A percentile compares a stretch with the other conserved stretches of the same genome.
Conservation (phyloP, 2,329 filamentous ascomycete species). For the Septoria linicola region DNA sequence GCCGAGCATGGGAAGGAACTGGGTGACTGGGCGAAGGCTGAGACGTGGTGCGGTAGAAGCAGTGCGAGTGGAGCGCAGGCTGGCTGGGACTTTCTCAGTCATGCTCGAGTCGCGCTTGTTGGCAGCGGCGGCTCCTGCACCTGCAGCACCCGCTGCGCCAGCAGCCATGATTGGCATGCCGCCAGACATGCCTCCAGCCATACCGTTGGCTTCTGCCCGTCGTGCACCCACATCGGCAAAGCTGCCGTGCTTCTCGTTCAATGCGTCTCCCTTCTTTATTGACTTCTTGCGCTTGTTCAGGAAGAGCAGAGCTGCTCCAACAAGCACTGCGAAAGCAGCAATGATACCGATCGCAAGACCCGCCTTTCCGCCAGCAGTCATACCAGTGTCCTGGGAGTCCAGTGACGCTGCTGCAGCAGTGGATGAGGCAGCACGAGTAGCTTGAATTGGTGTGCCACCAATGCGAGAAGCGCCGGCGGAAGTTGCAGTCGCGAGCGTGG, state of each 20-base stretch:
- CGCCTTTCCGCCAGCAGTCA: constrained; percentile 61
- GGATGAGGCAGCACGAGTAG: constrained; percentile 21
- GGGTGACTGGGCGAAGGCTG: constrained; percentile 78
- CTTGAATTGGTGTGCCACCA: constrained; percentile 30
- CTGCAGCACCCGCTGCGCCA: constrained; percentile 10
- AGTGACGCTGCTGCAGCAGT: constrained; percentile 12
- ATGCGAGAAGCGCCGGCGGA: constrained; percentile 10
- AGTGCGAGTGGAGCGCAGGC: constrained; percentile 46
- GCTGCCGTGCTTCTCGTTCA: constrained; percentile 41
- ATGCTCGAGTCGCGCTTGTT: constrained; percentile 28
- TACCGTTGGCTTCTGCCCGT: constrained; percentile 19
- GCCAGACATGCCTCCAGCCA: constrained; percentile 8
- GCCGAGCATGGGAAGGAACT: constrained; percentile 70
- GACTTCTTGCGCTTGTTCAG: constrained; percentile 72
- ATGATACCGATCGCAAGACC: constrained; percentile 84
- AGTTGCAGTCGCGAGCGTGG: constrained; percentile 26
- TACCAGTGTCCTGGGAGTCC: constrained; percentile 33
- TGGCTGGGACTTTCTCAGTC: constrained; percentile 38
- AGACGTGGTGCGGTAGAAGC: constrained; percentile 69
- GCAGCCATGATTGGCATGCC: constrained; percentile 3
- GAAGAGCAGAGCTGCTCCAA: constrained; percentile 69
- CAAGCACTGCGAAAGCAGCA: constrained; percentile 64
- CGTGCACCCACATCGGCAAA: constrained; percentile 25
- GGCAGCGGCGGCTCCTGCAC: constrained; percentile 9
- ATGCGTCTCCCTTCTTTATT: constrained; percentile 45